Evolutionary conservation across 306 rosid species (phyloP).

Genomic region (Lathyrus oleraceus): DNA sequence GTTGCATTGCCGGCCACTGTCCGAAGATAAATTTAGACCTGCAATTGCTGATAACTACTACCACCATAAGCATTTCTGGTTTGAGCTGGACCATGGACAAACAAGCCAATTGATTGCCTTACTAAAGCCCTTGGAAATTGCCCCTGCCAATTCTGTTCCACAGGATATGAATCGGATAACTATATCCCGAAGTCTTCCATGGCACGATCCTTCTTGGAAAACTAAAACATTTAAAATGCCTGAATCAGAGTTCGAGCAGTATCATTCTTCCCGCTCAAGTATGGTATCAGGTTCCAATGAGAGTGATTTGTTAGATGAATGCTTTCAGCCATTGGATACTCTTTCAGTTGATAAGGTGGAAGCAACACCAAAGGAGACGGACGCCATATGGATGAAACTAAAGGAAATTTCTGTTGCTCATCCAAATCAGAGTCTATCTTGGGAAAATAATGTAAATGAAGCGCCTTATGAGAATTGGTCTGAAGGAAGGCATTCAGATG

Average conservation of each 20-base stretch:
- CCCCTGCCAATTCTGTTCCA: conserved; percentile 38
- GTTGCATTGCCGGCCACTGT: conserved; percentile 65
- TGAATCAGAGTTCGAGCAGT: conserved; percentile 40
- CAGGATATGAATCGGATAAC: conserved; percentile 36
- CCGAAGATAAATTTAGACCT: conserved; percentile 65
- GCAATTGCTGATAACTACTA: conserved; percentile 72
- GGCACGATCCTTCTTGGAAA: conserved; percentile 34
- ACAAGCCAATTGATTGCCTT: conserved; percentile 50
- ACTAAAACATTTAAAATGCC: conserved; percentile 38
- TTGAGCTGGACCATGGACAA: conserved; percentile 85
- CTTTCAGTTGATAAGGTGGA: conserved; percentile 29
- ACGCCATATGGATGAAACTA: conserved; percentile 50
- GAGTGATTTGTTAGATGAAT: conserved; percentile 38
- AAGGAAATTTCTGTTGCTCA: conserved; percentile 46
- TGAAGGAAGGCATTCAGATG: conserved; percentile 23
- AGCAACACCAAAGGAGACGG: conserved; percentile 48
- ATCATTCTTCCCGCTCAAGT: conserved; percentile 33
- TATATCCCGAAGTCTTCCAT: conserved; percentile 39
- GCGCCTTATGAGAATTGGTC: conserved; percentile 21
- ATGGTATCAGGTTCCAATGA: conserved; percentile 42
- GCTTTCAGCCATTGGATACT: conserved; percentile 44
- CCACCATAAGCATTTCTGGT: conserved; percentile 60
- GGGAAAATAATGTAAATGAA: conserved; percentile 32
- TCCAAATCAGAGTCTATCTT: conserved; percentile 43
- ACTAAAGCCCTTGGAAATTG: conserved; percentile 48